Conservation (phyloP, 352 stramenopile species). For the Salisapilia sapeloensis region DNA sequence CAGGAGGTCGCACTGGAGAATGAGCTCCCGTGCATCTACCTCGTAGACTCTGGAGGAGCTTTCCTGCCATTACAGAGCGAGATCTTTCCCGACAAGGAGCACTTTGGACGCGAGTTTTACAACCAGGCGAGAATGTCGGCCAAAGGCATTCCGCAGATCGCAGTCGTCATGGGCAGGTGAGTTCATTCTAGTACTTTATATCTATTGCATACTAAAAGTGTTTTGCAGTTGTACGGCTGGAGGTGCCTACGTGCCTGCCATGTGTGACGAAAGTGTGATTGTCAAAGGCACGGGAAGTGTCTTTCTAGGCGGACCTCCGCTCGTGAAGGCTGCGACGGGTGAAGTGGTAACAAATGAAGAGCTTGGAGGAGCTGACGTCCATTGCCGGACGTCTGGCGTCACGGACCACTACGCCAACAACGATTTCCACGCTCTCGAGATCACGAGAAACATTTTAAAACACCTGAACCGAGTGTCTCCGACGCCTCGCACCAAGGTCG, state of each 20-base stretch:
- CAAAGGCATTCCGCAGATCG: constrained; percentile 91
- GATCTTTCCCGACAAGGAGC: constrained; percentile 94
- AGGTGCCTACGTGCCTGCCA: constrained; percentile 92
- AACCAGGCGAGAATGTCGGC: constrained; percentile 96
- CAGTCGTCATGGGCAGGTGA: constrained; percentile 94
- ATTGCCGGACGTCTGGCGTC: constrained; percentile 85
- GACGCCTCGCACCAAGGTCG: constrained; percentile 18
- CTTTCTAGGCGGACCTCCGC: constrained; percentile 93
- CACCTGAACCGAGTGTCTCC: too few species aligned
- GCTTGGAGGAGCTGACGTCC: constrained; percentile 88
- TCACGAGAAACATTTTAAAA: constrained; percentile 82
- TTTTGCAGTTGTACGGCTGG: constrained; percentile 97
- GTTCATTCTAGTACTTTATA: too few species aligned
- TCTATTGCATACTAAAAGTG: too few species aligned
- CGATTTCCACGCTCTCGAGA: constrained; percentile 88
- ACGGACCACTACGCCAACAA: constrained; percentile 94
- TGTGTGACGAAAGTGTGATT: constrained; percentile 97
- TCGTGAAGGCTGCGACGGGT: constrained; percentile 96
- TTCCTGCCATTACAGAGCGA: constrained; percentile 93
- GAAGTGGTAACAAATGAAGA: constrained; percentile 93
- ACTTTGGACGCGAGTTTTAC: constrained; percentile 98
- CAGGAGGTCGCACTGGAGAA: constrained; percentile 95
- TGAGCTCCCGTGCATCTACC: constrained; percentile 92
- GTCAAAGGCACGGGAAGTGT: constrained; percentile 94
- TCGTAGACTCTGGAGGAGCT: constrained; percentile 91